Evolutionary conservation across 768 basidiomycete species (phyloP).

Genomic region (Kondoa subrosea): DNA sequence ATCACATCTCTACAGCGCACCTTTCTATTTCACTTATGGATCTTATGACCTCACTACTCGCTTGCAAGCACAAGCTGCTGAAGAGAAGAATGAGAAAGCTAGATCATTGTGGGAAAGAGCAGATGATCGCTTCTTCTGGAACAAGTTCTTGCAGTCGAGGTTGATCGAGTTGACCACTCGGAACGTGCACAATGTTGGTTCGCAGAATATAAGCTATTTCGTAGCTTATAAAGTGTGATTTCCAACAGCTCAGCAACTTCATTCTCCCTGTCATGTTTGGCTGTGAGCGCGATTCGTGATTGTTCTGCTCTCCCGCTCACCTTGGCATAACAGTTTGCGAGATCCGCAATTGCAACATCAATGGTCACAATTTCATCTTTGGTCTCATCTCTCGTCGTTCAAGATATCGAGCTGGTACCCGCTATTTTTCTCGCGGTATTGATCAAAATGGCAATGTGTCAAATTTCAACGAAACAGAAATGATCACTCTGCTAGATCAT

Average conservation of each 20-base stretch:
- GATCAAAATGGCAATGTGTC: slow-evolving; percentile 77
- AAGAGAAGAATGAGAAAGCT: slow-evolving; percentile 34
- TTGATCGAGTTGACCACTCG: slow-evolving; percentile 44
- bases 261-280: slow-evolving; percentile 89
- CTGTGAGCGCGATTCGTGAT: slow-evolving; percentile 43
- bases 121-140: slow-evolving; percentile 98
- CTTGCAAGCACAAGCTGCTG: slow-evolving; percentile 59
- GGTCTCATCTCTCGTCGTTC: slow-evolving; percentile 84
- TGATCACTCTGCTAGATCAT: slow-evolving; percentile 60
- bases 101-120: slow-evolving; percentile 62
- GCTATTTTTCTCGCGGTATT: slow-evolving; percentile 88
- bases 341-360: slow-evolving; percentile 54
- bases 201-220: slow-evolving; percentile 8
- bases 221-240: not conserved
- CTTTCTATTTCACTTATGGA: slow-evolving; percentile 60
- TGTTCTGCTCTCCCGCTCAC: slow-evolving; percentile 11
- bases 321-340: slow-evolving; percentile 53
- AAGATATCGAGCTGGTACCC: slow-evolving; percentile 83
- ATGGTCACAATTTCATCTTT: slow-evolving; percentile 61
- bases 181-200: slow-evolving; percentile 13
- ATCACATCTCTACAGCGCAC: slow-evolving; percentile 61
- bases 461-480: slow-evolving; percentile 98
- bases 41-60: slow-evolving; percentile 68
- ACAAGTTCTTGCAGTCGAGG: slow-evolving; percentile 53
- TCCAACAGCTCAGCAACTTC: slow-evolving; percentile 55